phyloP scores from a whole-genome alignment of 371 early-diverging fungal genomes.

The Blakeslea trispora region DNA sequence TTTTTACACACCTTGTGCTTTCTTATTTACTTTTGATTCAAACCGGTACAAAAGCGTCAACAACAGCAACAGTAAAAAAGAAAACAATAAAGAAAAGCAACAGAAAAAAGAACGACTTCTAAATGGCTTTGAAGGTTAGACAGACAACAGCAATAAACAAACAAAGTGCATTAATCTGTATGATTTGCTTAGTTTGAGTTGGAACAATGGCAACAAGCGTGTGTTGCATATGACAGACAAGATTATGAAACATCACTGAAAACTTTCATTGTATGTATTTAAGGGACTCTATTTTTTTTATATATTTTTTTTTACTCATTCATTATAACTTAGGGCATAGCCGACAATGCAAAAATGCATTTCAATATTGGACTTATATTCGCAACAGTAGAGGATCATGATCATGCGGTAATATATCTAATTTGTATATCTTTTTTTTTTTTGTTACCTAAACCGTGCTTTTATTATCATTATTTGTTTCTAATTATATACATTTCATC shows the following conservation, averaged over 20 bases:
- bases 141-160: background rate
- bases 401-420: constrained; percentile 79
- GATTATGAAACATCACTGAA: constrained; percentile 43
- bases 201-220: constrained; percentile 53
- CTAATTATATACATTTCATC: constrained; percentile 6
- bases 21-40: no score
- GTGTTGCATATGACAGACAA: constrained; percentile 44
- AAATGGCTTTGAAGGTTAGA: constrained; percentile 23
- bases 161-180: background rate
- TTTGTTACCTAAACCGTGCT: no score
- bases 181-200: constrained; percentile 39
- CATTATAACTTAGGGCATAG: constrained; percentile 65
- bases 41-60: no score
- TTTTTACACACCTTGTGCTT: background rate
- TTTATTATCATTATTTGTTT: background rate
- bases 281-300: no score
- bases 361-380: constrained; percentile 92
- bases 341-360: constrained; percentile 91
- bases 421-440: no score
- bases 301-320: no score
- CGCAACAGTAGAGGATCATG: constrained; percentile 72
- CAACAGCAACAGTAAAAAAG: no score
- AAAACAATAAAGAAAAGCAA: background rate
- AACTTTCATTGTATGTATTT: constrained; percentile 42
- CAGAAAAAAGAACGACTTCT: background rate